phyloP scores from a whole-genome alignment of 1,139 yeast species.

The Scheffersomyces lignicola region DNA sequence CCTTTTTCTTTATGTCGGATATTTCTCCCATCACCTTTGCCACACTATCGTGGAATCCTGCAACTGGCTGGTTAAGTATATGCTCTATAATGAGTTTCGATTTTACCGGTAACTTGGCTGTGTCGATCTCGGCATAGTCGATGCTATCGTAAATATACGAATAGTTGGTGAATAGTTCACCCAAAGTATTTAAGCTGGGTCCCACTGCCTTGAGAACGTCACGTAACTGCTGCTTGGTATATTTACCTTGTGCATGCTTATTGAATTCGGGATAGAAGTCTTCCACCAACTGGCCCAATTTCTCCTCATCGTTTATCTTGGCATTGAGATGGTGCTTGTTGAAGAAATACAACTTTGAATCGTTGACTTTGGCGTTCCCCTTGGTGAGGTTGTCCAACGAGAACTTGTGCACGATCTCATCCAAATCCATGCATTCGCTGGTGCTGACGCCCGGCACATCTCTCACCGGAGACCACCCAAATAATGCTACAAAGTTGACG shows the following conservation, averaged over 20 bases:
- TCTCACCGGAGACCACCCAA: slow-evolving; percentile 91
- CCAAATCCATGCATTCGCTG: slow-evolving; percentile 61
- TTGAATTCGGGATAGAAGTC: slow-evolving; percentile 24
- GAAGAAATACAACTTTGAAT: slow-evolving; percentile 69
- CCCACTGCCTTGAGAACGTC: slow-evolving; percentile 31
- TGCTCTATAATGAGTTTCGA: not conserved
- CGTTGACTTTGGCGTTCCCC: slow-evolving; percentile 92
- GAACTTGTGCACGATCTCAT: slow-evolving; percentile 52
- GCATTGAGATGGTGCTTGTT: slow-evolving; percentile 61
- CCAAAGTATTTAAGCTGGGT: slow-evolving; percentile 44
- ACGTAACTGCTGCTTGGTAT: slow-evolving; percentile 20
- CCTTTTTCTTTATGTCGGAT: slow-evolving; percentile 36
- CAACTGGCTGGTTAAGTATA: not conserved
- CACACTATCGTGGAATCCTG: slow-evolving; percentile 12
- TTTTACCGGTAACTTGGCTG: slow-evolving; percentile 10
- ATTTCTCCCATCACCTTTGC: slow-evolving; percentile 13
- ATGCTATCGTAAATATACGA: slow-evolving; percentile 51
- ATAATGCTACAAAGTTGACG: slow-evolving; percentile 80
- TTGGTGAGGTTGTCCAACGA: slow-evolving; percentile 72
- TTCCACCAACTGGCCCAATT: slow-evolving; percentile 33
- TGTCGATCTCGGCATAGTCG: slow-evolving; percentile 20
- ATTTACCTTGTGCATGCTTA: slow-evolving; percentile 14
- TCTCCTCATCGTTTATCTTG: slow-evolving; percentile 33
- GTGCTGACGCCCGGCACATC: slow-evolving; percentile 46
- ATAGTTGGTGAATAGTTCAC: slow-evolving; percentile 49